These are phyloP conservation scores for Schizochytrium sp. DNA, from an alignment of 108 stramenopile genomes.

Conservation along the genomic window DNA sequence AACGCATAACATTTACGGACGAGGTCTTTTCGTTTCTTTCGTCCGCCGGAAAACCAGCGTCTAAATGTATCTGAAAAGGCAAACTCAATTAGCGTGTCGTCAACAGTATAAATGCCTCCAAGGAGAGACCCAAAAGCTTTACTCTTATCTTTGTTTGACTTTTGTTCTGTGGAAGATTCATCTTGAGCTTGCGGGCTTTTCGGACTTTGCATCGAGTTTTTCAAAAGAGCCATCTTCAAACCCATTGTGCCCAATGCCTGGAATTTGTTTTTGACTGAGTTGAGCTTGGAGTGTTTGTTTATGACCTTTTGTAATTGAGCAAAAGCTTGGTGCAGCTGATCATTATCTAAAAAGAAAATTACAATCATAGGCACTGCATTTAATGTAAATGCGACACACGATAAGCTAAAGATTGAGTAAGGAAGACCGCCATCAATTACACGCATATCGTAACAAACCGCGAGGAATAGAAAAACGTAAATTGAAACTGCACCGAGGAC, in stretches of 20 bases:
- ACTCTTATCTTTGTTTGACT: background rate
- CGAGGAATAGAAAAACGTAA: constrained; percentile 7
- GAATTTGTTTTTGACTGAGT: constrained; percentile 57
- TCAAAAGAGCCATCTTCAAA: constrained; percentile 47
- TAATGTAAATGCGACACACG: constrained; percentile 47
- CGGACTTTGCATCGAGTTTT: background rate
- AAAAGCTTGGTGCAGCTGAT: constrained; percentile 51
- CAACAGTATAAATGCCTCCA: constrained; percentile 34
- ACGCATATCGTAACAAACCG: constrained; percentile 45
- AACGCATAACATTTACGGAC: background rate
- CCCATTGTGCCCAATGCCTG: constrained; percentile 56
- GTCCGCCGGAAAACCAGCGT: constrained; percentile 40
- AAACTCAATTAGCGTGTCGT: background rate
- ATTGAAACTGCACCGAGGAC: background rate
- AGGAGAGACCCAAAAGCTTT: constrained; percentile 32
- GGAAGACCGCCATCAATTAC: constrained; percentile 15
- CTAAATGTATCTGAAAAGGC: constrained; percentile 39
- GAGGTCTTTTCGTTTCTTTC: constrained; percentile 1
- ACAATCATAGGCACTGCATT: constrained; percentile 47
- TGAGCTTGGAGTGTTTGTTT: constrained; percentile 30
- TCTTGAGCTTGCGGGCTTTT: background rate
- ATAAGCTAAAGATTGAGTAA: background rate
- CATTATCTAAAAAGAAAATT: constrained; percentile 21
- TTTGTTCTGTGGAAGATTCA: background rate
- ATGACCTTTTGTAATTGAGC: constrained; percentile 40